Evolutionary conservation across 2,329 filamentous ascomycete genomes (phyloP).

Genomic region (Botrytis pseudocinerea): DNA sequence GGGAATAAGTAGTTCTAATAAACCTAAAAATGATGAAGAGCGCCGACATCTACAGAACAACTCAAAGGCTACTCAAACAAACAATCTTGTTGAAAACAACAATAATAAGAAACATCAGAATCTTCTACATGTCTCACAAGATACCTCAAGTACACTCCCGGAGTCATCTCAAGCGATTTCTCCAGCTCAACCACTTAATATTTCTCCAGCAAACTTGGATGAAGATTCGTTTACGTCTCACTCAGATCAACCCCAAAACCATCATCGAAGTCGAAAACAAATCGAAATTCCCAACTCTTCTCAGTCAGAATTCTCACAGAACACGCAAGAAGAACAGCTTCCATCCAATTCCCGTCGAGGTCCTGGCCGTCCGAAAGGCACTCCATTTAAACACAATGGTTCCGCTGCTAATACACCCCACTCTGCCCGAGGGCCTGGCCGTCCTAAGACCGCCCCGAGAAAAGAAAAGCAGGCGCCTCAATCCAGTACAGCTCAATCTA

Average conservation of each 20-base stretch:
- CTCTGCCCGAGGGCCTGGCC: not conserved
- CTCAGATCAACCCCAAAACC: not conserved
- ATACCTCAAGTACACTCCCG: not conserved
- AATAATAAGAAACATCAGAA: not conserved
- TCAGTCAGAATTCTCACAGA: not conserved
- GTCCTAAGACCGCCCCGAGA: not conserved
- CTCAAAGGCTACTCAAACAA: not conserved
- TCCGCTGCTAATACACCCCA: not conserved
- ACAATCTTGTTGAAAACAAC: not conserved
- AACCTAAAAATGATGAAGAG: not conserved
- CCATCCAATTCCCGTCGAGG: not conserved
- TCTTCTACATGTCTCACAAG: not conserved
- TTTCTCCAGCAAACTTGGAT: not conserved
- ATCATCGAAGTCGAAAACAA: not conserved
- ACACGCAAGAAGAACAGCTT: not conserved
- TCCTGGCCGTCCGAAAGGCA: constrained; percentile 1
- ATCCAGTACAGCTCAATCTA: not conserved
- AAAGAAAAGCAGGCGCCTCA: not conserved
- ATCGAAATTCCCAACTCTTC: constrained; percentile 8
- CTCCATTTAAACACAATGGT: not conserved
- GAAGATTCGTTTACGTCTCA: not conserved
- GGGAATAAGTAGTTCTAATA: too few relatives aligned
- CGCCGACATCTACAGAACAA: not conserved
- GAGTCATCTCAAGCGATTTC: not conserved
- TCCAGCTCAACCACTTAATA: not conserved